Conservation (phyloP, 805 yeast genomes). For the Brettanomyces nanus region DNA sequence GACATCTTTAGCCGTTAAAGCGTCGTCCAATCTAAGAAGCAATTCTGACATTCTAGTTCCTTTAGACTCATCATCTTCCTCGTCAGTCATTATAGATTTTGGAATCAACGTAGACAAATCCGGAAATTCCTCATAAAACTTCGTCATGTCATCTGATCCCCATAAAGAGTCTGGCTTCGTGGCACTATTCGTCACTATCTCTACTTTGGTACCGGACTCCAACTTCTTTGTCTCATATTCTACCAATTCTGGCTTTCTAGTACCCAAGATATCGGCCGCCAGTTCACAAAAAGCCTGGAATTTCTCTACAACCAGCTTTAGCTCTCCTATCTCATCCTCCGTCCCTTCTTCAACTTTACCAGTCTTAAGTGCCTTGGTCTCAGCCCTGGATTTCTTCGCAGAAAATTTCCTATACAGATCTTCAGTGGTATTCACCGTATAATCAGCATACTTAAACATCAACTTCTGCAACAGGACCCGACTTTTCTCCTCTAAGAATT, state of each 20-base stretch:
- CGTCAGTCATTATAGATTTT: constrained; percentile 14
- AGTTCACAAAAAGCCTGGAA: constrained; percentile 34
- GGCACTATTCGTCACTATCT: constrained; percentile 1
- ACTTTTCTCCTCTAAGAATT: constrained; percentile 22
- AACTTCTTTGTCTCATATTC: constrained; percentile 20
- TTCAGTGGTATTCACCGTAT: constrained; percentile 30
- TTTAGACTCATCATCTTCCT: constrained; percentile 8
- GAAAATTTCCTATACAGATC: constrained; percentile 29
- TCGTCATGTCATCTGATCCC: constrained; percentile 58
- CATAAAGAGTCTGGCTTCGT: constrained; percentile 30
- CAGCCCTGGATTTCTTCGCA: constrained; percentile 32
- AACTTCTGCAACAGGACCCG: constrained; percentile 27
- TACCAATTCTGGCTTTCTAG: constrained; percentile 31
- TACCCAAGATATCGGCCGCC: constrained; percentile 33
- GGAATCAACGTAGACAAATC: constrained; percentile 28
- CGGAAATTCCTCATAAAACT: constrained; percentile 55
- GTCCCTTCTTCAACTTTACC: constrained; percentile 45
- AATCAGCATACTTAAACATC: constrained; percentile 35
- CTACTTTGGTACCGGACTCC: constrained; percentile 8
- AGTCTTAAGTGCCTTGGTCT: constrained; percentile 53
- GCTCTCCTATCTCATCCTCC: constrained; percentile 17
- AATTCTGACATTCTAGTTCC: constrained; percentile 12
- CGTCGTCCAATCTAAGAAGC: constrained; percentile 23
- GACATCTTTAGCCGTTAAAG: constrained; percentile 38
- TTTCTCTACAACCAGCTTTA: constrained; percentile 29